Percentiles rank a stretch among this genome's conserved stretches.
Conservation (phyloP, 139 green algal genomes). For the Pleodorina starrii region DNA sequence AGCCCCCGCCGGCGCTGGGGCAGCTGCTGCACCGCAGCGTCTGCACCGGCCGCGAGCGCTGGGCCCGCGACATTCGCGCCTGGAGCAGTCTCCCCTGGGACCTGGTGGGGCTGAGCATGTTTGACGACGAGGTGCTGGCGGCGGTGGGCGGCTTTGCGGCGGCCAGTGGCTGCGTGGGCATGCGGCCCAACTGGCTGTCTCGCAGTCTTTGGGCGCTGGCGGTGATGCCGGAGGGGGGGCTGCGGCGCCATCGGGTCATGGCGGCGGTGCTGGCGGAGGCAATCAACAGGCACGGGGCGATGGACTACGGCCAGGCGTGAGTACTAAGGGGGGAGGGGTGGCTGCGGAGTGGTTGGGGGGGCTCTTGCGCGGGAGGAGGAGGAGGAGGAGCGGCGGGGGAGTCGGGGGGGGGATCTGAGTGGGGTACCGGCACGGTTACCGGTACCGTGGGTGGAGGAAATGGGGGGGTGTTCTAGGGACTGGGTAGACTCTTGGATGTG, state of each 20-base stretch:
- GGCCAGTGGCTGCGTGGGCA: background rate
- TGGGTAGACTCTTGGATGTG: too few relatives aligned
- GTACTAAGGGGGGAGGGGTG: too few relatives aligned
- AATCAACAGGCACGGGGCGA: background rate
- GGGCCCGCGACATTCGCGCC: background rate
- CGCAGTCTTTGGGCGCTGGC: constrained; percentile 9
- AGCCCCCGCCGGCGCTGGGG: background rate
- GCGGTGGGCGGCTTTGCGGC: background rate
- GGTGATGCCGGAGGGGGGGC: background rate
- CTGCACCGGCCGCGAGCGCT: background rate
- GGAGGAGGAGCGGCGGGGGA: too few relatives aligned
- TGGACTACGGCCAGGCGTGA: background rate
- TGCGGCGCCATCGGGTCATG: background rate
- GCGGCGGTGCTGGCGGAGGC: background rate
- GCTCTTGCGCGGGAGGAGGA: background rate
- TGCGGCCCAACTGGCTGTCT: background rate
- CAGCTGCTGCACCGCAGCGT: background rate
- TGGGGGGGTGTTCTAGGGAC: too few relatives aligned
- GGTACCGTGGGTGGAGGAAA: too few relatives aligned
- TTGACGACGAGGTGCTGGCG: background rate
- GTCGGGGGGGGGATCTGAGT: too few relatives aligned
- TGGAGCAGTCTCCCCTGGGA: background rate
- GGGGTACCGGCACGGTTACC: too few relatives aligned
- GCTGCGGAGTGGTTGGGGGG: too few relatives aligned
- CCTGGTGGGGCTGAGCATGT: background rate